Evolutionary conservation across 495 filamentous ascomycete species (phyloP).

Genomic region (Penicillium paxilli): DNA sequence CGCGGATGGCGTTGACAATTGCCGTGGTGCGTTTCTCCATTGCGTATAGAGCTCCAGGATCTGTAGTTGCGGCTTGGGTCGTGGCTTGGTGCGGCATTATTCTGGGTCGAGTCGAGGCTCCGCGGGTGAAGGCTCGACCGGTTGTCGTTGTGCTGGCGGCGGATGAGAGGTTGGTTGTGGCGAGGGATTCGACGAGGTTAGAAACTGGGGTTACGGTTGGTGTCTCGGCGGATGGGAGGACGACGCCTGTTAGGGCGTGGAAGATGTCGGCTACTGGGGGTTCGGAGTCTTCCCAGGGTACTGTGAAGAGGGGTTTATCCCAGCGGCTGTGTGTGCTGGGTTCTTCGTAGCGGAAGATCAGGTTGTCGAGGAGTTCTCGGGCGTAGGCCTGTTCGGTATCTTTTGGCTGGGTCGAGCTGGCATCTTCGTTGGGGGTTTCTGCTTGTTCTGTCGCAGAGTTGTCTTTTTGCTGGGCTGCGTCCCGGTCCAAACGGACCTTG

Average conservation of each 20-base stretch:
- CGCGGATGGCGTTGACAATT: slow-evolving; percentile 71
- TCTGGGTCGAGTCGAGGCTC: slow-evolving; percentile 24
- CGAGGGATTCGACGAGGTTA: slow-evolving; percentile 26
- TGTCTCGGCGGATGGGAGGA: slow-evolving; percentile 28
- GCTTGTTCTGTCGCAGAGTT: background rate
- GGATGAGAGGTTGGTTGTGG: slow-evolving; percentile 27
- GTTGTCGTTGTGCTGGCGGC: slow-evolving; percentile 33
- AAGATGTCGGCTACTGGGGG: slow-evolving; percentile 72
- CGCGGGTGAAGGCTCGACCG: slow-evolving; percentile 14
- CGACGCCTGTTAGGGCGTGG: slow-evolving; percentile 63
- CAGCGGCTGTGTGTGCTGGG: slow-evolving; percentile 92
- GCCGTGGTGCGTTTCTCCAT: slow-evolving; percentile 85
- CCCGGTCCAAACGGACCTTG: slow-evolving; percentile 33
- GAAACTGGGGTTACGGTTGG: slow-evolving; percentile 25
- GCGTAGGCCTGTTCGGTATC: slow-evolving; percentile 58
- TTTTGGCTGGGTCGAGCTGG: background rate
- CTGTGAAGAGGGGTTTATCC: slow-evolving; percentile 92
- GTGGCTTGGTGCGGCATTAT: slow-evolving; percentile 82
- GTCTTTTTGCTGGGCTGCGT: slow-evolving; percentile 6
- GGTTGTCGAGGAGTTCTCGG: slow-evolving; percentile 77
- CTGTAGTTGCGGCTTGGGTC: slow-evolving; percentile 63
- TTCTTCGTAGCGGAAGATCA: slow-evolving; percentile 94
- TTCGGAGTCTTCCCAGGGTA: slow-evolving; percentile 74
- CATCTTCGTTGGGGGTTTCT: background rate
- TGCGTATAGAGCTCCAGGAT: slow-evolving; percentile 78